Conservation (phyloP, 306 rosid genomes). For the Acacia crassicarpa region DNA sequence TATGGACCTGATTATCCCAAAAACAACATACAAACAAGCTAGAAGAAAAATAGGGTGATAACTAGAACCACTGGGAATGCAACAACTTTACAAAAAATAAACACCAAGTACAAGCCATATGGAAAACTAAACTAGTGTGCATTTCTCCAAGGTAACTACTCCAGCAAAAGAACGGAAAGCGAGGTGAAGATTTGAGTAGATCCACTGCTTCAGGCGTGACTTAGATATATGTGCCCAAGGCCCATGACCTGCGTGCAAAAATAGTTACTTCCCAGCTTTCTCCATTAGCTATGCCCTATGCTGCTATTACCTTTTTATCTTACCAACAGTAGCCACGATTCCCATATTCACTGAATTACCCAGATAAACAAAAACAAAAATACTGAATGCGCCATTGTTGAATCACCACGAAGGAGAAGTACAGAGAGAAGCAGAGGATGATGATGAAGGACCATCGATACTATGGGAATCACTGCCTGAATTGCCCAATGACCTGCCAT, state of each 20-base stretch:
- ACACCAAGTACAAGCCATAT: conserved; percentile 33
- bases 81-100: conserved; percentile 25
- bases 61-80: conserved; percentile 10
- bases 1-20: not conserved
- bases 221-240: conserved; percentile 46
- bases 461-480: conserved; percentile 74
- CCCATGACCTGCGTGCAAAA: conserved; percentile 53
- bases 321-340: not conserved
- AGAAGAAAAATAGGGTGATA: not conserved
- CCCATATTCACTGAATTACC: conserved; percentile 27
- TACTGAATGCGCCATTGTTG: conserved; percentile 24
- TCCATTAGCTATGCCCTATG: conserved; percentile 9
- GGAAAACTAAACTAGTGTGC: conserved; percentile 24
- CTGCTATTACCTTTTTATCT: not conserved
- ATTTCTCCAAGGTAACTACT: conserved; percentile 26
- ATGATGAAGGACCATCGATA: conserved; percentile 56
- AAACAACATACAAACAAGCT: conserved; percentile 11
- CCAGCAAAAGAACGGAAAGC: not conserved
- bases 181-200: conserved; percentile 21
- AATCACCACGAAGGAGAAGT: conserved; percentile 93
- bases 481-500: conserved; percentile 60
- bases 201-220: conserved; percentile 38
- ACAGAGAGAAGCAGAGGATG: conserved; percentile 75
- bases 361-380: not conserved
- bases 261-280: conserved; percentile 26